These are phyloP conservation scores for Capronia epimyces DNA, from an alignment of 2,329 filamentous ascomycete genomes.

Conservation along the genomic window DNA sequence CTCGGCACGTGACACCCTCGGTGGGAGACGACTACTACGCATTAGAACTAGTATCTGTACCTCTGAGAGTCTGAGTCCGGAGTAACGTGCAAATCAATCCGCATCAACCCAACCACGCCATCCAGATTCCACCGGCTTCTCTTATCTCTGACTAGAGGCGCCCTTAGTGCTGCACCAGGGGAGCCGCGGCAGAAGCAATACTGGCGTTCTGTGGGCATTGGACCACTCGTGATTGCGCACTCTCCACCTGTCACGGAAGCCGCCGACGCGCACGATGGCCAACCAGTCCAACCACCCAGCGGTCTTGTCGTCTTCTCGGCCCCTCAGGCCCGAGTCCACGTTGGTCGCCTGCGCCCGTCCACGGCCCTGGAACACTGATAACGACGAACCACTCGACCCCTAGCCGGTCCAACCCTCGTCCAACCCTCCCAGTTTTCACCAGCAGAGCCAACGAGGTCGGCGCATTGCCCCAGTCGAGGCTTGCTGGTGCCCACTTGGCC, in stretches of 20 bases:
- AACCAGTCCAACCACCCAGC: neutral
- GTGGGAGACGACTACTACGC: no score
- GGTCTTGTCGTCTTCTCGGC: neutral
- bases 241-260: neutral
- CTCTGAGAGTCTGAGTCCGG: no score
- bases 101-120: no score
- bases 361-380: neutral
- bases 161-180: neutral
- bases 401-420: neutral
- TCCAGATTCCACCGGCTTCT: no score
- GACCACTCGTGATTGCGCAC: neutral
- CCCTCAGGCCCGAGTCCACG: neutral
- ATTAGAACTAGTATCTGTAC: no score
- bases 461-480: neutral
- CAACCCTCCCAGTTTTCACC: neutral
- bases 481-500: constrained; percentile 1
- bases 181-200: neutral
- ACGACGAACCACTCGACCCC: neutral
- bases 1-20: no score
- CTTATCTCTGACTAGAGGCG: no score
- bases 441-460: neutral
- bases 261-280: neutral
- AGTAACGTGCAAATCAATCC: no score
- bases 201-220: neutral
- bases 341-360: neutral